Base-by-base conservation (phyloP, 2,329 filamentous ascomycete genomes). In the Aspergillus sp. region DNA sequence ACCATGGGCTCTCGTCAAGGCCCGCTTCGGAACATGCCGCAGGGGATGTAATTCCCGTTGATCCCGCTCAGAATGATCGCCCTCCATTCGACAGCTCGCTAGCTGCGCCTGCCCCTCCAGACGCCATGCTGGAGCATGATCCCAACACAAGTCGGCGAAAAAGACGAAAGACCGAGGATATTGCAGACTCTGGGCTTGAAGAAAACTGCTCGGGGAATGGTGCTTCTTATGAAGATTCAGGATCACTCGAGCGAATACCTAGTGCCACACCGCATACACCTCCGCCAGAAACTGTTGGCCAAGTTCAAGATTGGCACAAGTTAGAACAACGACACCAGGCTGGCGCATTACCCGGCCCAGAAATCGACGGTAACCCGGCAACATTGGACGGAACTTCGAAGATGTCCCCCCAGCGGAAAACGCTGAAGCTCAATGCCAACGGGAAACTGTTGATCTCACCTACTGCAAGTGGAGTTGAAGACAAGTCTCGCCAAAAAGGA, bases 331-430 rank as follows among this genome's bases (percentile, higher is more conserved):
- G 20, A n/a, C 3, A 17, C 4, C 17, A 7, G 11, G 8, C 3
- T 15, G 11, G 6, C 3, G 1, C 6, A 19, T 15, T 10, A 24
- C 5, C 20, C n/a, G 5, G 12, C 5, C 10, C 20, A 25, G 30
- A 15, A n/a, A 17, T 11, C 10, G 13, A 13, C n/a, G 15, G 10
- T 26, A 22, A 32, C 24, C 8, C 3, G 17, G 29, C 10, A 32
- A 17, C 19, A 26, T 32, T 15, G 10, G n/a, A 30, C 19, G 4
- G 74, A 24, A 4, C 5, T 24, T 7, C 17, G 15, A 37, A 32
- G 33, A 35, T 33, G 5, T 41, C 77, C 0, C 75, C 75, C 1
- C 72, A 67, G 29, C 61, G 66, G 3, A 81, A 76, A 36, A 56
- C 48, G 3, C 37, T 68, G 15, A 61, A 57, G 33, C 37, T 68